phyloP scores from a whole-genome alignment of 169 alveolate genomes.

The Besnoitia besnoiti region DNA sequence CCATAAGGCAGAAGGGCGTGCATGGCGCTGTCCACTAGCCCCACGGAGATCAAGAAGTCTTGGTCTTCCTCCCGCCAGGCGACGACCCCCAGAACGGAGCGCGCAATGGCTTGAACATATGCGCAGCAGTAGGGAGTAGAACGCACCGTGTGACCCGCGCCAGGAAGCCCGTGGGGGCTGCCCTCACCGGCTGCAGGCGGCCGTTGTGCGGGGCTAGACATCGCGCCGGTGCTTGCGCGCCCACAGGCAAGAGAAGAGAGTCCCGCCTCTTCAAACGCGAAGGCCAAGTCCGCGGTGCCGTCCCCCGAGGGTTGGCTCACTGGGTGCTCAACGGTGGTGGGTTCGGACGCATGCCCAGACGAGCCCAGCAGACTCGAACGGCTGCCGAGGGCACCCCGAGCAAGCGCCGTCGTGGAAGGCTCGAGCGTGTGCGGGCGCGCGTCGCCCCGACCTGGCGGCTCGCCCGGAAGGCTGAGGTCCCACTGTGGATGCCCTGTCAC shows the following conservation, averaged over 20 bases:
- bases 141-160: background rate
- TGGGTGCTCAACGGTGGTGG: no score
- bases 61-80: slow-evolving; percentile 29
- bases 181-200: background rate
- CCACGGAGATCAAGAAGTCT: background rate
- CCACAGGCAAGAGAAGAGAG: background rate
- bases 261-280: background rate
- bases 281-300: background rate
- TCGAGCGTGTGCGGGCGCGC: no score
- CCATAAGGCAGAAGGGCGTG: slow-evolving; percentile 18
- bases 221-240: background rate
- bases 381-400: no score
- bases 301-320: no score
- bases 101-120: background rate
- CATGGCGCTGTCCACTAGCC: slow-evolving; percentile 21
- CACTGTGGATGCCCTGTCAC: no score
- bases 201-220: background rate
- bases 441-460: no score
- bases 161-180: background rate
- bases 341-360: no score
- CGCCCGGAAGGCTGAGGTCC: no score
- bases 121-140: background rate
- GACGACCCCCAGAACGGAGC: slow-evolving; percentile 1
- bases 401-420: no score
- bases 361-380: no score